Evolutionary conservation across 1,284 basidiomycete species (phyloP), one percentile per base, ranked within the genome.

Genomic region (Mycena sp.): DNA sequence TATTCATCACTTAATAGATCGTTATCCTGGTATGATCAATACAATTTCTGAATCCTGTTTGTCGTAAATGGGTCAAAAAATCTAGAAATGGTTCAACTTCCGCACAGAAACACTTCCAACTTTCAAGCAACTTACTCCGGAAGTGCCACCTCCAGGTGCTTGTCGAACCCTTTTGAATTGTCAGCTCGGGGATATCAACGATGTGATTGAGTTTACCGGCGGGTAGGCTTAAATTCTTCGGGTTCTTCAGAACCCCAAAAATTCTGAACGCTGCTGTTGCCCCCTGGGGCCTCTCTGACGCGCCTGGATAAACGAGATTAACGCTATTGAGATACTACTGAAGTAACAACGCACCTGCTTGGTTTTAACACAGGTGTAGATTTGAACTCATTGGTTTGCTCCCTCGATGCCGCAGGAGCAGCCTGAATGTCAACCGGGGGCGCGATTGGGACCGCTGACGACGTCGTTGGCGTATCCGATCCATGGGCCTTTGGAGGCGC

Each of bases 81-180:
- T 45, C 61, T 58, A 28, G 3, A 37, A 43, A 21, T 30, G 10
- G 10, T 10, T 60, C 17, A 49, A 30, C 48, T 46, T 16, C 16
- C 32, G 32, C 3, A 14, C 37, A 21, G 4, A 25, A 3, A 30
- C 14, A 12, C 3, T n/a, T 11, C 14, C 16, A 17, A n/a, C 2
- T 0, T 41, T 6, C 21, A n/a, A n/a, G 41, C 1, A 28, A 61
- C 59, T 37, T 61, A 65, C 61, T 17, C 46, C 40, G 19, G 49
- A 43, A 44, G 37, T 23, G 29, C 80, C 72, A 23, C 89, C 89
- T 68, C 89, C 89, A 19, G 89, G 89, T 25, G 81, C 80, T 73
- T 88, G 80, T 61, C 86, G 78, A 40, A 88, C 87, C 61, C 87
- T 88, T n/a, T n/a, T n/a, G n/a, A n/a, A n/a, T n/a, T n/a, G n/a